Base-by-base conservation (phyloP, 768 basidiomycete genomes). In the Trametes punicea region DNA sequence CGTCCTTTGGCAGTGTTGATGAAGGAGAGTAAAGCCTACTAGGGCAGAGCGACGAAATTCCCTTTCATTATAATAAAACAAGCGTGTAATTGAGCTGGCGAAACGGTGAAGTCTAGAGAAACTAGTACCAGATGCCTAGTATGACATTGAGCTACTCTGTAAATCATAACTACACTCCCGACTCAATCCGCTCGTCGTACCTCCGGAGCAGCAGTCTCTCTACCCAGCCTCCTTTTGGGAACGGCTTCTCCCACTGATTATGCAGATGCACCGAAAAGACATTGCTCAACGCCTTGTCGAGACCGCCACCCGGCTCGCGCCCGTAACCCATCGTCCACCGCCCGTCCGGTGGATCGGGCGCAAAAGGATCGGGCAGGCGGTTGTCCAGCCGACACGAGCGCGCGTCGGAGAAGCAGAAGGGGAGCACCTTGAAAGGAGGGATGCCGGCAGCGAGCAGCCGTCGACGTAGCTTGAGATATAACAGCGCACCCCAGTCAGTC, bases 331-430 rank as follows among this genome's bases (percentile, higher is more conserved):
- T 82, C 27, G 81, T 87, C 88, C 91, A 93, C 60, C 70, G 75
- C 8, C 82, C 83, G 46, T 75, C 72, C 18, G 71, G 60, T 42
- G 77, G 73, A 40, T 73, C 71, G 3, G 65, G 38, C 36, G 51
- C 65, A 69, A 99, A 98, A 4, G 96, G 95, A 66, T 97, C 93
- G 0, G 96, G 96, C 4, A 99, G 81, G 2, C 94, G 81, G 64
- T 93, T 96, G 70, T 98, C 93, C 21, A 92, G 73, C n/a, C 93
- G 79, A 69, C 96, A 98, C 5, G 90, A 90, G 18, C 90, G 83
- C 3, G 83, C 93, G 64, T 99, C 96, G 60, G 85, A 85, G 73
- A 98, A 94, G 74, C 96, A 98, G 76, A 90, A 99, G 0, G 96
- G 96, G 13, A 99, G 82, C 40, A 98, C 77, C 64, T 90, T 87